phyloP scores from a whole-genome alignment of 2,329 filamentous ascomycete species.

The Fusarium sororula region DNA sequence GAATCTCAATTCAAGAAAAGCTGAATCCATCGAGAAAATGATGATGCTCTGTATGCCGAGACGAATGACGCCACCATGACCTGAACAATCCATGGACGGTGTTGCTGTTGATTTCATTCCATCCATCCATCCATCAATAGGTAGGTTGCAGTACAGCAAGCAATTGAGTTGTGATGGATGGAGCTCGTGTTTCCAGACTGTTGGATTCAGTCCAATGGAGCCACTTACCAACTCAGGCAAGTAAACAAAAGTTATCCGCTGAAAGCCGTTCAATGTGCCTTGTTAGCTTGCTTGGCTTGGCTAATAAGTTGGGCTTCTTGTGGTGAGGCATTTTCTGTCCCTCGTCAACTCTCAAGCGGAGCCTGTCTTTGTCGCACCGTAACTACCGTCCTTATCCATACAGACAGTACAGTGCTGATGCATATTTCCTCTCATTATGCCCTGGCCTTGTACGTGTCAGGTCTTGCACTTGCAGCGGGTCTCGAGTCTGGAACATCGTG shows the following conservation, averaged over 20 bases:
- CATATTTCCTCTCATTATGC: background rate
- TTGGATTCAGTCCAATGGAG: conserved; percentile 19
- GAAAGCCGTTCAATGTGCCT: conserved; percentile 14
- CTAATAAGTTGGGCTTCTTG: background rate
- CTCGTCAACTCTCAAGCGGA: conserved; percentile 22
- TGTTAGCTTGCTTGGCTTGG: background rate
- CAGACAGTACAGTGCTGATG: background rate
- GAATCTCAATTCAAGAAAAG: conserved; percentile 10
- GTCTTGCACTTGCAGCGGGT: conserved; percentile 26
- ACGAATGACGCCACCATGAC: conserved; percentile 32
- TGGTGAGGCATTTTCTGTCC: conserved; percentile 39
- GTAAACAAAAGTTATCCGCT: conserved; percentile 11
- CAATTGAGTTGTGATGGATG: conserved; percentile 8
- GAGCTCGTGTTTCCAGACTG: conserved; percentile 11
- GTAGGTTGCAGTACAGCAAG: background rate
- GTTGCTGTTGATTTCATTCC: background rate
- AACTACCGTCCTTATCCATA: conserved; percentile 14
- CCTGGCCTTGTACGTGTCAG: conserved; percentile 18
- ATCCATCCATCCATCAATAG: background rate
- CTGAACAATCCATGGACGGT: background rate
- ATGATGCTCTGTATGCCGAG: conserved; percentile 15
- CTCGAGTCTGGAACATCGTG: conserved; percentile 34
- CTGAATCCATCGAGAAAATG: background rate
- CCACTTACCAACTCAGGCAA: conserved; percentile 24
- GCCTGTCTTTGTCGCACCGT: conserved; percentile 18